Conservation (phyloP, 768 basidiomycete species). For the Phylloporus rhodoxanthus region DNA sequence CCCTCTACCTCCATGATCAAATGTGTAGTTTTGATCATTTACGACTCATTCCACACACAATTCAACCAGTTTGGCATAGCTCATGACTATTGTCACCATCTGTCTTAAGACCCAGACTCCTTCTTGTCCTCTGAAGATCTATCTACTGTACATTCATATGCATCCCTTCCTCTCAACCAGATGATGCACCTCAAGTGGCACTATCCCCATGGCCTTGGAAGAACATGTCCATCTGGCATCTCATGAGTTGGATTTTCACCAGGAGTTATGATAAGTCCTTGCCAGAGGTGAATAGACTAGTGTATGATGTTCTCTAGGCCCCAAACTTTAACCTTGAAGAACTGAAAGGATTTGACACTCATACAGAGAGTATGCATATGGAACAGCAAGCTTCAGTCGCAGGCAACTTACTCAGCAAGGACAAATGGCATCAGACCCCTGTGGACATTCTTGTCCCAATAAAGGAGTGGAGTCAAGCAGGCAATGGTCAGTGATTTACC, state of each 20-base stretch:
- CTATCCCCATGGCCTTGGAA: no score
- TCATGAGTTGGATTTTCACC: background rate
- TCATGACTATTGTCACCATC: background rate
- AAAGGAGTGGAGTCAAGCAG: background rate
- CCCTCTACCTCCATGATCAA: no score
- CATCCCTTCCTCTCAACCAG: no score
- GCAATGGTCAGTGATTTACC: background rate
- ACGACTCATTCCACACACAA: background rate
- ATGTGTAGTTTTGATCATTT: background rate
- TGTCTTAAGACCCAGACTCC: background rate
- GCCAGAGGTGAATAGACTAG: background rate
- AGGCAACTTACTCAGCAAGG: background rate
- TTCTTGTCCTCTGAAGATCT: background rate
- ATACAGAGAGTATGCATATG: background rate
- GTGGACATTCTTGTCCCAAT: background rate
- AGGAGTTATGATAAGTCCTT: background rate
- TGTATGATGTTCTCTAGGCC: background rate
- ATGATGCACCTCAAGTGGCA: no score
- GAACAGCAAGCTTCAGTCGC: no score
- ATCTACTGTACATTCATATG: no score
- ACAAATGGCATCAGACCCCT: background rate
- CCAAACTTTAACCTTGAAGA: background rate
- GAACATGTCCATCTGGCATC: background rate
- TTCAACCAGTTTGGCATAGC: constrained; percentile 1
- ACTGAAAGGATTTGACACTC: background rate